Conservation (phyloP, 768 basidiomycete genomes). For the Albatrellus ellisii region DNA sequence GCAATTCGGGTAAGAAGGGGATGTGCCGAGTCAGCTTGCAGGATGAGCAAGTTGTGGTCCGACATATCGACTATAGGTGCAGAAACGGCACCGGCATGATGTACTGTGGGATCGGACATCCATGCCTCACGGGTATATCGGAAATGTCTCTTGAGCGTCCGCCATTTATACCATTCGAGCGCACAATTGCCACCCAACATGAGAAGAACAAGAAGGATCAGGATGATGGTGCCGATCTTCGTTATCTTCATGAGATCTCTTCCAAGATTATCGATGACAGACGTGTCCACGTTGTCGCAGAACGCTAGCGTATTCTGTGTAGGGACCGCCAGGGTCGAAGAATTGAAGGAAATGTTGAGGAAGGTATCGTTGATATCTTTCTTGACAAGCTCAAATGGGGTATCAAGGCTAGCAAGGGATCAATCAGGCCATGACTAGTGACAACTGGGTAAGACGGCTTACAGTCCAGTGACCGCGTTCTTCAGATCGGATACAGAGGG, state of each 20-base stretch:
- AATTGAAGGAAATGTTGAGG: constrained; percentile 53
- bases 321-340: constrained; percentile 67
- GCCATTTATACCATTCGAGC: constrained; percentile 87
- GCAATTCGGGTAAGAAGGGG: constrained; percentile 60
- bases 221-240: constrained; percentile 65
- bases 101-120: constrained; percentile 55
- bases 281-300: constrained; percentile 69
- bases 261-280: constrained; percentile 77
- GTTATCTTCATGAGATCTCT: constrained; percentile 66
- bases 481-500: constrained; percentile 72
- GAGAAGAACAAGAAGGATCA: constrained; percentile 58
- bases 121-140: constrained; percentile 66
- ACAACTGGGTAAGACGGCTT: constrained; percentile 19
- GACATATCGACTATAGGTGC: constrained; percentile 46
- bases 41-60: constrained; percentile 69
- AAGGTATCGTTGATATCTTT: constrained; percentile 85
- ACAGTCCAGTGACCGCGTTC: constrained; percentile 54
- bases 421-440: not conserved
- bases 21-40: constrained; percentile 54
- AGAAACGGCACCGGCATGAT: constrained; percentile 23
- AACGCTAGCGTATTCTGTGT: constrained; percentile 54
- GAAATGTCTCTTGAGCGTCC: constrained; percentile 50
- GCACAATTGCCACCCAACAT: constrained; percentile 62
- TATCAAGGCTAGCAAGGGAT: constrained; percentile 44
- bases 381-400: constrained; percentile 81